phyloP scores from a whole-genome alignment of 23 red algal genomes.

The Gracilaria vermiculophylla region DNA sequence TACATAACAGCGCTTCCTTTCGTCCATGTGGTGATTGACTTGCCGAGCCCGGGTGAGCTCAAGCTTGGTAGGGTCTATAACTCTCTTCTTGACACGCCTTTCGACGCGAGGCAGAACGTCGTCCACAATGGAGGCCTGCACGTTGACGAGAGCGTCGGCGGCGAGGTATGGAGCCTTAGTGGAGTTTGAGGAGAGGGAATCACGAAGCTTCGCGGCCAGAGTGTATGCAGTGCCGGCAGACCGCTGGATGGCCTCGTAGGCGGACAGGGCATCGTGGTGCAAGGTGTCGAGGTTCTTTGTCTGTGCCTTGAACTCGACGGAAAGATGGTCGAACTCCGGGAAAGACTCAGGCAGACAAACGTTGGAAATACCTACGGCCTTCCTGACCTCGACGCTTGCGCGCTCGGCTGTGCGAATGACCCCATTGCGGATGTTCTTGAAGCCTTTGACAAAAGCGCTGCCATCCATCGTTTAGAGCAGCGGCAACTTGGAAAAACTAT shows the following conservation, averaged over 20 bases:
- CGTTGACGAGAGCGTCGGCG: slow-evolving; percentile 50
- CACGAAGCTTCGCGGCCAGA: slow-evolving; percentile 28
- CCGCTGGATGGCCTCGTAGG: slow-evolving; percentile 66
- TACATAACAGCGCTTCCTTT: slow-evolving; percentile 42
- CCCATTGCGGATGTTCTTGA: slow-evolving; percentile 64
- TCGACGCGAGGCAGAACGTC: slow-evolving; percentile 59
- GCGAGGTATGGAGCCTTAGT: slow-evolving; percentile 1
- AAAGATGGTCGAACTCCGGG: slow-evolving; percentile 53
- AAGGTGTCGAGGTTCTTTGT: slow-evolving; percentile 48
- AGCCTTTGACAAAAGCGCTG: slow-evolving; percentile 56
- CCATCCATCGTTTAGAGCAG: slow-evolving; percentile 24
- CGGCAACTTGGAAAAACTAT: too few relatives aligned
- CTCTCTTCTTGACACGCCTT: slow-evolving; percentile 58
- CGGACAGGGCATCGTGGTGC: slow-evolving; percentile 50
- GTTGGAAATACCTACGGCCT: slow-evolving; percentile 51
- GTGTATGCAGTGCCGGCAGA: slow-evolving; percentile 21
- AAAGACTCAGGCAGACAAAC: neutral
- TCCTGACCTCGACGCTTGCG: slow-evolving; percentile 41
- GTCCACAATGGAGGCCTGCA: slow-evolving; percentile 47
- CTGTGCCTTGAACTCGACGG: slow-evolving; percentile 45
- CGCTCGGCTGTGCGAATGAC: slow-evolving; percentile 67
- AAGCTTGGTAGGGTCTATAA: slow-evolving; percentile 50
- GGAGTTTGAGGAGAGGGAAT: slow-evolving; percentile 15
- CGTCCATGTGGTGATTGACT: slow-evolving; percentile 41
- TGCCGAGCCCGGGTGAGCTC: slow-evolving; percentile 53